Conservation (phyloP, 2,329 filamentous ascomycete species). For the Cercospora canescens region DNA sequence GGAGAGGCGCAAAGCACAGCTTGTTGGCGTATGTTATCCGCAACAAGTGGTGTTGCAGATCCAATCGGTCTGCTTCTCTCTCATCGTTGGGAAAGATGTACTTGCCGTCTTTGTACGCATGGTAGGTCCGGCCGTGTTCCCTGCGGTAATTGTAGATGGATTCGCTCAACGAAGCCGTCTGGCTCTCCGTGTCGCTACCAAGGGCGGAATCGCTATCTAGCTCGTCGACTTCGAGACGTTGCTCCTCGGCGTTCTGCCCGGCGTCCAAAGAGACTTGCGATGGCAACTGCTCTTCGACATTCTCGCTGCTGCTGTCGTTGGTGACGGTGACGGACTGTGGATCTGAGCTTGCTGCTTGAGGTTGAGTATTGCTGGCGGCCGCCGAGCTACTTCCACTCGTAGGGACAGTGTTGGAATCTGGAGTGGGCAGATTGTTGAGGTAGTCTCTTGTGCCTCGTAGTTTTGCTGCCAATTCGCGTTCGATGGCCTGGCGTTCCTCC, state of each 20-base stretch:
- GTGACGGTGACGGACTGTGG: neutral
- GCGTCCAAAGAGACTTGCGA: slow-evolving; percentile 10
- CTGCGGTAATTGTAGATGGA: slow-evolving; percentile 40
- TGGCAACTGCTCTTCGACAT: neutral
- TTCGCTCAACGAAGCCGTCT: slow-evolving; percentile 37
- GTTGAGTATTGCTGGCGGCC: neutral
- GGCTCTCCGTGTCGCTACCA: slow-evolving; percentile 38
- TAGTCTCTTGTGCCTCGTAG: slow-evolving; percentile 20
- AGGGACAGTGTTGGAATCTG: neutral
- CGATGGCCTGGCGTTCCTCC: slow-evolving; percentile 15
- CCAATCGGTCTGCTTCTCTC: slow-evolving; percentile 39
- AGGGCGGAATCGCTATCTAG: slow-evolving; percentile 37
- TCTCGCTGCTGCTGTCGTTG: slow-evolving; percentile 1
- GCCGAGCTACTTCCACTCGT: neutral
- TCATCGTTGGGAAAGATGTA: slow-evolving; percentile 46
- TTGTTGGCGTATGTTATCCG: slow-evolving; percentile 49
- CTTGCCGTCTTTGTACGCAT: slow-evolving; percentile 42
- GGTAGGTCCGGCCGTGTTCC: slow-evolving; percentile 41
- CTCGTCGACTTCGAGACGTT: slow-evolving; percentile 40
- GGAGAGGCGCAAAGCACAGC: slow-evolving; percentile 48
- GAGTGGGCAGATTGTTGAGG: neutral
- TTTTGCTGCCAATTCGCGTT: slow-evolving; percentile 20
- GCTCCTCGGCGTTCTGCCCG: slow-evolving; percentile 35
- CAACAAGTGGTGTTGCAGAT: slow-evolving; percentile 47
- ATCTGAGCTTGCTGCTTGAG: neutral